These are phyloP conservation scores for Pulicaria dysenterica DNA, from an alignment of 129 eudicot species.

Conservation along the genomic window DNA sequence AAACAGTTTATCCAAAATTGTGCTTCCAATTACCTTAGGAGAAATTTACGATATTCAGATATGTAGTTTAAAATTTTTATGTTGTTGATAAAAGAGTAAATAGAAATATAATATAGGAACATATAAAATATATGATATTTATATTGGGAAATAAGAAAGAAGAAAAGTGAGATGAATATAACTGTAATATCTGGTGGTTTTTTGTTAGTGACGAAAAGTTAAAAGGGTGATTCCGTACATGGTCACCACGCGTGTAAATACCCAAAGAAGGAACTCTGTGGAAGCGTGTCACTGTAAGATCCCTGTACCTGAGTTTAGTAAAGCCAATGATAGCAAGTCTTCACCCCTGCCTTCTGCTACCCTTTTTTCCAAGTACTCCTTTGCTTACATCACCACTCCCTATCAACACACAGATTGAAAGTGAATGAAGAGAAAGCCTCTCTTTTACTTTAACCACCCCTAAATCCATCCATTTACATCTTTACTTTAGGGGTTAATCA, in stretches of 20 bases:
- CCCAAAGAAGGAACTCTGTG: slow-evolving; percentile 37
- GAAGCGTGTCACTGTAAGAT: slow-evolving; percentile 50
- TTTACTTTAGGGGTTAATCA: too few species aligned
- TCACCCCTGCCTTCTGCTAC: neutral
- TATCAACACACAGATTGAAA: slow-evolving; percentile 22
- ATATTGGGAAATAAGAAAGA: too few species aligned
- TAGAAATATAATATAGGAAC: too few species aligned
- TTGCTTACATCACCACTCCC: slow-evolving; percentile 36
- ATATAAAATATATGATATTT: too few species aligned
- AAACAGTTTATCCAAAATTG: too few species aligned
- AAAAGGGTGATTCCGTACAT: slow-evolving; percentile 25
- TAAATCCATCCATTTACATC: too few species aligned
- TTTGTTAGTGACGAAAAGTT: slow-evolving; percentile 34
- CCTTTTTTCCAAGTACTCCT: slow-evolving; percentile 21
- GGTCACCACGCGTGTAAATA: slow-evolving; percentile 37
- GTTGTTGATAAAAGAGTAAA: too few species aligned
- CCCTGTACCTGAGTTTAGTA: slow-evolving; percentile 42
- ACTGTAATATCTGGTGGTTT: slow-evolving; percentile 22
- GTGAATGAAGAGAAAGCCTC: slow-evolving; percentile 25
- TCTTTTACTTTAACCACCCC: neutral
- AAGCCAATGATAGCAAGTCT: slow-evolving; percentile 40
- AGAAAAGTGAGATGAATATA: neutral
- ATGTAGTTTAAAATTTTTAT: too few species aligned
- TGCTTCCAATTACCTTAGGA: too few species aligned
- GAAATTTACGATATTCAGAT: too few species aligned